These are phyloP conservation scores for Pestalotiopsis sp. DNA, from an alignment of 2,329 filamentous ascomycete species.

Conservation along the genomic window DNA sequence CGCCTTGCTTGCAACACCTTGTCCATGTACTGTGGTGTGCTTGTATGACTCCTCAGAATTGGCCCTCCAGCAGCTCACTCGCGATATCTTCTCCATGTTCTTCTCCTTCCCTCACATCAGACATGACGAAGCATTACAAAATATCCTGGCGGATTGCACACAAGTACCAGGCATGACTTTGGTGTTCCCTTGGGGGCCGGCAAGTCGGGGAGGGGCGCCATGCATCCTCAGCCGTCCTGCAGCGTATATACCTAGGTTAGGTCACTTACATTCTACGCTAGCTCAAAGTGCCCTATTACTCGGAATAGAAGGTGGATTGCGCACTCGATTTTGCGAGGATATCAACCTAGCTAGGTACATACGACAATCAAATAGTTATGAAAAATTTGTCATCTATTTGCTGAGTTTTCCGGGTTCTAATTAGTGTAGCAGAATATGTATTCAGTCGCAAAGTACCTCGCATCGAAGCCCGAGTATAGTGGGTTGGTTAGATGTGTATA, in stretches of 20 bases:
- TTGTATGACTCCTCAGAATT: neutral
- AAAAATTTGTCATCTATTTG: neutral
- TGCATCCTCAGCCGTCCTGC: neutral
- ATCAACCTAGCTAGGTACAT: neutral
- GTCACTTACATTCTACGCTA: neutral
- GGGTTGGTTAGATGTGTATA: neutral
- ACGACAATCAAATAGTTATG: neutral
- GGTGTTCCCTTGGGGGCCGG: too few species aligned
- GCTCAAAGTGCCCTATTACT: conserved; percentile 1
- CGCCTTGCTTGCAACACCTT: neutral
- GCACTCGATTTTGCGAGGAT: neutral
- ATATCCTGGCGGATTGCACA: too few species aligned
- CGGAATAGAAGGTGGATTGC: conserved; percentile 1
- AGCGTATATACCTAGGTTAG: neutral
- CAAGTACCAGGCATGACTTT: too few species aligned
- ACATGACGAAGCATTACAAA: too few species aligned
- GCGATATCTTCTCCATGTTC: neutral
- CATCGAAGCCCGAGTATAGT: neutral
- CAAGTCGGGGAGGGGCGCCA: neutral
- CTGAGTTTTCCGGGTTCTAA: neutral
- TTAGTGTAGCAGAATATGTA: neutral
- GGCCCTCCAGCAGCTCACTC: neutral
- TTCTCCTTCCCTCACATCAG: neutral
- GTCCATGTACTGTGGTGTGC: neutral
- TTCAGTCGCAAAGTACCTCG: neutral